Evolutionary conservation across 2,329 filamentous ascomycete genomes (phyloP).

Genomic region (Trichoderma breve): DNA sequence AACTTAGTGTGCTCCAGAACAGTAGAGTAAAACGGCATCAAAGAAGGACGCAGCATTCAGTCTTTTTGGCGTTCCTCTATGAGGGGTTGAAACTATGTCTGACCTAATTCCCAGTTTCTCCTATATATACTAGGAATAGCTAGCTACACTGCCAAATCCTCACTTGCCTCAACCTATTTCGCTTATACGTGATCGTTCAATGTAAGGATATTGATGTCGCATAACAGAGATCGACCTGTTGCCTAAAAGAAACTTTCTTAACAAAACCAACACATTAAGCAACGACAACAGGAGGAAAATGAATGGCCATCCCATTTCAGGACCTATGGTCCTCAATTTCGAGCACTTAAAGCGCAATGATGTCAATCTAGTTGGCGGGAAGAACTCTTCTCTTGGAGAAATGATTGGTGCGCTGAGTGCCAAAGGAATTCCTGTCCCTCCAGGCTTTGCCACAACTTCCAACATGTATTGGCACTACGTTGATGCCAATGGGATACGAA

Average conservation of each 20-base stretch:
- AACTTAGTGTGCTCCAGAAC: too few relatives aligned
- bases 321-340: background rate
- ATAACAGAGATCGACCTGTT: background rate
- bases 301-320: background rate
- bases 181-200: background rate
- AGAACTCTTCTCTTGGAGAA: slow-evolving; percentile 40
- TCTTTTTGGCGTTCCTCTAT: background rate
- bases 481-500: slow-evolving; percentile 33
- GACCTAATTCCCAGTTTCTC: background rate
- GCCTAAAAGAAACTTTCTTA: background rate
- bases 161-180: background rate
- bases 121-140: background rate
- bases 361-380: slow-evolving; percentile 35
- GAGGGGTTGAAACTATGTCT: background rate
- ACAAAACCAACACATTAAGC: background rate
- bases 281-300: background rate
- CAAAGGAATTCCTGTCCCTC: slow-evolving; percentile 34
- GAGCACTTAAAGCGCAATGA: background rate
- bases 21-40: background rate
- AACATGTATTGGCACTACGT: slow-evolving; percentile 36
- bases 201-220: background rate
- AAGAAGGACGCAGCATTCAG: background rate
- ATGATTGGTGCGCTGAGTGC: slow-evolving; percentile 34
- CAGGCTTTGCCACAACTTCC: slow-evolving; percentile 37
- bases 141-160: background rate